Percentiles rank a stretch among this genome's conserved stretches.
Evolutionary conservation across 2,329 filamentous ascomycete species (phyloP).

Genomic region (Penicillium sp.): DNA sequence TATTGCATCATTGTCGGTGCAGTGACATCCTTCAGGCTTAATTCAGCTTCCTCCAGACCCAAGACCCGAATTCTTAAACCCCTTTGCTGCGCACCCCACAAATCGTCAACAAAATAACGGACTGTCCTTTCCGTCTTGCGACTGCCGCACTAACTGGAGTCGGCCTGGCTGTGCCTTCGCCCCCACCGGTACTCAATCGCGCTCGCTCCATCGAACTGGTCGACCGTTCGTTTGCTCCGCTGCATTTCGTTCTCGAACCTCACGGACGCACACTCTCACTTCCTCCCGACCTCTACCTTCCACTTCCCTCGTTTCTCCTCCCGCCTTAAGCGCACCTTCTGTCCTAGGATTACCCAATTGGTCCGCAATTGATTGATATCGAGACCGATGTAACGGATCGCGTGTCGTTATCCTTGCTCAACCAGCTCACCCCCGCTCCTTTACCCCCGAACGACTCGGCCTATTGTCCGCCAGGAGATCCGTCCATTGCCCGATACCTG

Average conservation of each 20-base stretch:
- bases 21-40: background rate
- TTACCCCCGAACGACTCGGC: constrained; percentile 21
- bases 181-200: constrained; percentile 17
- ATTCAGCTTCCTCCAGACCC: background rate
- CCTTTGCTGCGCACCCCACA: constrained; percentile 11
- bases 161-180: constrained; percentile 16
- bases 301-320: constrained; percentile 7
- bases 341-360: constrained; percentile 18
- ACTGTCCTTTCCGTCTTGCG: background rate
- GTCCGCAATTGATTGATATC: constrained; percentile 22
- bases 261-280: constrained; percentile 9
- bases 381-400: constrained; percentile 33
- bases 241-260: constrained; percentile 14
- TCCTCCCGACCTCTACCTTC: constrained; percentile 8
- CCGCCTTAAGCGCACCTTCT: constrained; percentile 8
- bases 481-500: constrained; percentile 14
- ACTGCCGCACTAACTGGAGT: constrained; percentile 13
- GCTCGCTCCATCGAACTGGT: constrained; percentile 12
- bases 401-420: constrained; percentile 29
- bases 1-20: constrained; percentile 14
- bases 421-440: constrained; percentile 24
- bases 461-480: constrained; percentile 17
- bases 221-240: constrained; percentile 12
- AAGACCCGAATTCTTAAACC: constrained; percentile 8
- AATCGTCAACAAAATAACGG: constrained; percentile 8